phyloP scores from a whole-genome alignment of 305 asterid genomes.

The Solanum hybrid region DNA sequence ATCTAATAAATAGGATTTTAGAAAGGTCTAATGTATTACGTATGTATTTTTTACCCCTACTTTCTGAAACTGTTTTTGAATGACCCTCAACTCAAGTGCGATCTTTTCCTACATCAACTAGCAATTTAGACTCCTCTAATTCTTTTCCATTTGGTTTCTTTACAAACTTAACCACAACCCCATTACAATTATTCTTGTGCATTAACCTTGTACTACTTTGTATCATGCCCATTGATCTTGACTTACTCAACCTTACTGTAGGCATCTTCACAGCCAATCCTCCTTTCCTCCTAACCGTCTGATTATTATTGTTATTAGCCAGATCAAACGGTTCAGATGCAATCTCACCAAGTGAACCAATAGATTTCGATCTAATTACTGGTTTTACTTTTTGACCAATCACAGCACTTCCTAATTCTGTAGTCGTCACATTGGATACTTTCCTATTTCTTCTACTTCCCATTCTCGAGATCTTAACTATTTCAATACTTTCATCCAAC shows the following conservation, averaged over 20 bases:
- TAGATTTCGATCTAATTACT: conserved; percentile 52
- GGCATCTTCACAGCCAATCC: conserved; percentile 48
- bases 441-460: conserved; percentile 46
- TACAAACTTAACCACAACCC: conserved; percentile 7
- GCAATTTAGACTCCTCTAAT: conserved; percentile 40
- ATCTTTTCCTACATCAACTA: conserved; percentile 15
- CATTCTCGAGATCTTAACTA: conserved; percentile 17
- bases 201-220: conserved; percentile 25
- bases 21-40: neutral
- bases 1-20: neutral
- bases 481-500: conserved; percentile 50
- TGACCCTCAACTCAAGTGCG: neutral
- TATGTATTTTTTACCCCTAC: too few species aligned
- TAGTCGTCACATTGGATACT: conserved; percentile 35
- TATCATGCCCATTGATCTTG: conserved; percentile 62
- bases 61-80: neutral
- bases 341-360: conserved; percentile 47
- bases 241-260: conserved; percentile 48
- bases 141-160: conserved; percentile 21
- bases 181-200: neutral
- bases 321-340: conserved; percentile 27
- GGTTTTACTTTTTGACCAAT: conserved; percentile 10
- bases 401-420: conserved; percentile 4
- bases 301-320: neutral
- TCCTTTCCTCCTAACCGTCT: conserved; percentile 15